Evolutionary conservation across 768 basidiomycete species (phyloP), one percentile per base, ranked within the genome.

Genomic region (Melanogaster broomeanus): DNA sequence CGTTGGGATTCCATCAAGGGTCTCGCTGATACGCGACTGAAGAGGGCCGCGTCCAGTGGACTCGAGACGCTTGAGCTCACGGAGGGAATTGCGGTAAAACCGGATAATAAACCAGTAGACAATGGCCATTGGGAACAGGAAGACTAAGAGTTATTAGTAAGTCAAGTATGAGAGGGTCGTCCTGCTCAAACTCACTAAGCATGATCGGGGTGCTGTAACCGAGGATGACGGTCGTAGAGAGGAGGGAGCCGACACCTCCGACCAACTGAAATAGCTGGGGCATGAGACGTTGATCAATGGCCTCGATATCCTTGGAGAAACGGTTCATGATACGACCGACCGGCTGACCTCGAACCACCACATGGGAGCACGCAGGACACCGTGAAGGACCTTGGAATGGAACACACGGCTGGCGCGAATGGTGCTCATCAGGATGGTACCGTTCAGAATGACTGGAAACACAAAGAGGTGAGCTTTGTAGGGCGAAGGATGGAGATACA

Each of bases 21-120:
- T 76, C 62, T 82, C 81, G 38, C 71, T 73, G 64, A 81, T 80
- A 48, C 77, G 76, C 2, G 77, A 72, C 51, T 82, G 80, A 18
- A 82, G 74, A 3, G 74, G 70, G 7, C 74, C 75, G 12, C 77
- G 76, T 5, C 78, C 70, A 38, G 72, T 66, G 35, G 75, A 73
- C 56, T 80, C 78, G 57, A 63, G 41, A 38, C 61, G 59, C 63
- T 81, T 81, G 64, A 80, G 71, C 58, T 79, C 77, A 19, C 78
- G 69, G 0, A 77, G 72, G 12, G 71, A 71, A 15, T 67, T 65
- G 53, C 78, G 75, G 65, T 80, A 80, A 70, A 76, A 79, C 4
- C 51, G 61, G 15, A 77, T 76, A 31, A 71, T 70, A 59, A 74
- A 68, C 52, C 58, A 70, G 61, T 80, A 79, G 40, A 74, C 35